Conservation (phyloP, 148 eudicot genomes). For the Suaeda aralocaspica region DNA sequence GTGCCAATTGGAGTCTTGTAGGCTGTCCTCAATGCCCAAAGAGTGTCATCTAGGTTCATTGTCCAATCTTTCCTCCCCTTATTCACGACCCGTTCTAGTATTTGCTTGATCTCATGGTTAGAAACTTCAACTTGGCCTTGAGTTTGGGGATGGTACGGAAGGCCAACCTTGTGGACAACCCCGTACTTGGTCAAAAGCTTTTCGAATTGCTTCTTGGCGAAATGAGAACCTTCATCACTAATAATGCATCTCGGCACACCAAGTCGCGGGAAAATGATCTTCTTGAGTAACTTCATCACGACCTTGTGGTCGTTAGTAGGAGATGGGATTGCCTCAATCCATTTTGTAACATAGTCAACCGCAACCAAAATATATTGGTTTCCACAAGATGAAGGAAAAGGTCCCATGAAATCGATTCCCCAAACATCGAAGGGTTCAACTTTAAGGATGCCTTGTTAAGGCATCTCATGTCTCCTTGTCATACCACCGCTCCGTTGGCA, state of each 20-base stretch:
- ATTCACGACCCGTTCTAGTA: too few species aligned
- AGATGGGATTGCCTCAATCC: background rate
- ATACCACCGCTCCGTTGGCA: background rate
- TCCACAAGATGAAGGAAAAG: background rate
- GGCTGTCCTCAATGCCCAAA: background rate
- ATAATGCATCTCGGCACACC: background rate
- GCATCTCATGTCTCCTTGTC: background rate
- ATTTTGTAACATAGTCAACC: background rate
- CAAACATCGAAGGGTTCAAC: background rate
- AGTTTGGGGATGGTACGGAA: background rate
- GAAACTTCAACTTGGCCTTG: background rate
- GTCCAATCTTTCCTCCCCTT: background rate
- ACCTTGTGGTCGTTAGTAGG: background rate
- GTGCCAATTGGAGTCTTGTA: too few species aligned
- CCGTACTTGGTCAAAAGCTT: too few species aligned
- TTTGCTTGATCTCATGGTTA: background rate
- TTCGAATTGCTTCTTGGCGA: background rate
- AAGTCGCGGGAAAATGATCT: background rate
- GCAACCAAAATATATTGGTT: background rate
- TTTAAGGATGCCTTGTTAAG: background rate
- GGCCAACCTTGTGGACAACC: background rate
- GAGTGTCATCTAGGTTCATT: background rate
- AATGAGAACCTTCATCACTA: background rate
- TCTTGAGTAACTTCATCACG: background rate
- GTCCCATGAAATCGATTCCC: background rate